These are phyloP conservation scores for Iris pallida DNA, from an alignment of 116 monocot species.

Conservation along the genomic window DNA sequence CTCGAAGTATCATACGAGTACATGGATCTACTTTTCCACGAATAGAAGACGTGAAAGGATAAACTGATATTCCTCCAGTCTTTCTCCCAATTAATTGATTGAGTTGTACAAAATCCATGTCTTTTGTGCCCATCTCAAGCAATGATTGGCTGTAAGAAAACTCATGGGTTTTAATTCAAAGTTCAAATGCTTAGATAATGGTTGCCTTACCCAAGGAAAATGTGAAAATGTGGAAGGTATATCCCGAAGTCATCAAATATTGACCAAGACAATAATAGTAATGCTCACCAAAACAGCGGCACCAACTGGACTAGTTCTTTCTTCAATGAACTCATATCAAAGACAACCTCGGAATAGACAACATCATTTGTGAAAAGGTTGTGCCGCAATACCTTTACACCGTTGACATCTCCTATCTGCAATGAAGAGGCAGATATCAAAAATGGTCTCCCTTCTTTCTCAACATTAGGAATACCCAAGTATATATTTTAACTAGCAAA, in stretches of 20 bases:
- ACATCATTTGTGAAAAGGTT: slow-evolving; percentile 98
- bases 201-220: not conserved
- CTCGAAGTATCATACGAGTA: slow-evolving; percentile 74
- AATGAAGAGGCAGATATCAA: slow-evolving; percentile 16
- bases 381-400: slow-evolving; percentile 85
- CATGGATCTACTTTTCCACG: slow-evolving; percentile 78
- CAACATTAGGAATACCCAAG: not conserved
- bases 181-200: not conserved
- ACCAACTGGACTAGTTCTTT: slow-evolving; percentile 86
- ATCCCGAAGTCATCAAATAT: not conserved
- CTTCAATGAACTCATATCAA: slow-evolving; percentile 85
- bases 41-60: slow-evolving; percentile 87
- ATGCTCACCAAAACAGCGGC: slow-evolving; percentile 85
- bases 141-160: slow-evolving; percentile 79
- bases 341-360: slow-evolving; percentile 91
- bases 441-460: not conserved
- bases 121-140: slow-evolving; percentile 98
- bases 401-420: slow-evolving; percentile 81
- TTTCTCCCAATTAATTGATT: slow-evolving; percentile 98
- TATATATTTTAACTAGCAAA: too few relatives aligned
- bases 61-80: slow-evolving; percentile 97
- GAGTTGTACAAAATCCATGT: slow-evolving; percentile 93
- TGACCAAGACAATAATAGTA: not conserved
- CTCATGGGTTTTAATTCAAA: slow-evolving; percentile 14
- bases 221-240: not conserved